phyloP scores from a whole-genome alignment of 306 rosid genomes.

The Mucuna pruriens region DNA sequence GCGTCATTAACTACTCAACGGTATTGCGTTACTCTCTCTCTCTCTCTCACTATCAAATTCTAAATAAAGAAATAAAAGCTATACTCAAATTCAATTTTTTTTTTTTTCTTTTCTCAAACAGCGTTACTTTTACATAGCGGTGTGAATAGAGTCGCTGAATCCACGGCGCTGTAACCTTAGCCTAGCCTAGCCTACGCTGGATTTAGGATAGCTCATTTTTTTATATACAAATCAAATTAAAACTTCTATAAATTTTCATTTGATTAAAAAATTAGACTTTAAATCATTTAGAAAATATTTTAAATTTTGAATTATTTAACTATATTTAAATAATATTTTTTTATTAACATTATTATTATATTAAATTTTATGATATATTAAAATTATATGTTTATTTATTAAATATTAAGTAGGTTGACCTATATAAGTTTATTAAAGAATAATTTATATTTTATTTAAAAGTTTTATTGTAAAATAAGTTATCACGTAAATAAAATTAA shows the following conservation, averaged over 20 bases:
- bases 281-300: not conserved
- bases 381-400: not conserved
- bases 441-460: not conserved
- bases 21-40: not conserved
- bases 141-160: not conserved
- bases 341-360: no score
- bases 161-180: no score
- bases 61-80: not conserved
- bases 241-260: not conserved
- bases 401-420: not conserved
- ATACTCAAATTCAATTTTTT: not conserved
- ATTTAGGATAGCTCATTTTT: not conserved
- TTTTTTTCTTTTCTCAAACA: not conserved
- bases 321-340: not conserved
- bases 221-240: not conserved
- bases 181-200: no score
- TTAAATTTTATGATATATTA: not conserved
- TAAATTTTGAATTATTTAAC: not conserved
- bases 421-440: not conserved
- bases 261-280: not conserved
- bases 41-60: not conserved
- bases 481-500: no score
- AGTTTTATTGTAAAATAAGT: no score
- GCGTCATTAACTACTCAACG: not conserved
- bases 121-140: not conserved